Evolutionary conservation across 345 rosid genomes (phyloP), one percentile per base, ranked within the genome.

Genomic region (Isatis tinctoria): DNA sequence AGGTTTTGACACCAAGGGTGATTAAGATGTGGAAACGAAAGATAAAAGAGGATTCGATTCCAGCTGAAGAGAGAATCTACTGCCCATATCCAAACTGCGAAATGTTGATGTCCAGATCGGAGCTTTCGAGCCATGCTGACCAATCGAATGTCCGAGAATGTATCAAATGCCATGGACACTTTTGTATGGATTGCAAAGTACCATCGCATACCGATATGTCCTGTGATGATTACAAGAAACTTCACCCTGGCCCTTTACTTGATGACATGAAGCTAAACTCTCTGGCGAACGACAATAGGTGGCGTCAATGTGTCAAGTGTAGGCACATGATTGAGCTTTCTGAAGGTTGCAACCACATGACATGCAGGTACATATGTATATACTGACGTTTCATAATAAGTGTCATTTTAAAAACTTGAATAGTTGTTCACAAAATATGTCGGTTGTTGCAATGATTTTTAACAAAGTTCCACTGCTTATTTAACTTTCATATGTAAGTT

Each of bases 81-180:
- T 93, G 97, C 74, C 96, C 96, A 1, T 83, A 82, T 80, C 90
- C 85, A 1, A 84, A 48, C 64, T 90, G 97, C 81, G 90, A 90
- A 1, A 82, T 79, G 24, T 72, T 93, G 66, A 88, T 93, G 98
- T 74, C 90, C 13, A 84, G 67, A 79, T 74, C 51, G 14, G 86
- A 82, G 80, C 73, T 80, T 36, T 54, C 28, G 52, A 64, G 49
- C 73, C 45, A 67, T 40, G 84, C 24, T 12, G 53, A 26, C 11
- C 37, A 22, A 30, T 60, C 66, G 3, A 83, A 79, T 71, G 88
- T 81, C 14, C 77, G 87, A 72, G 83, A 66, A 75, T 93, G 98
- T 74, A 26, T 78, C 53, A 79, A 80, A 75, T 93, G 97, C 22
- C 43, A 35, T 53, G 51, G 74, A n/a, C 61, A 70, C 62, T 86